Evolutionary conservation across 2,329 filamentous ascomycete genomes (phyloP).

Genomic region (Dryadomyces sulphureus): DNA sequence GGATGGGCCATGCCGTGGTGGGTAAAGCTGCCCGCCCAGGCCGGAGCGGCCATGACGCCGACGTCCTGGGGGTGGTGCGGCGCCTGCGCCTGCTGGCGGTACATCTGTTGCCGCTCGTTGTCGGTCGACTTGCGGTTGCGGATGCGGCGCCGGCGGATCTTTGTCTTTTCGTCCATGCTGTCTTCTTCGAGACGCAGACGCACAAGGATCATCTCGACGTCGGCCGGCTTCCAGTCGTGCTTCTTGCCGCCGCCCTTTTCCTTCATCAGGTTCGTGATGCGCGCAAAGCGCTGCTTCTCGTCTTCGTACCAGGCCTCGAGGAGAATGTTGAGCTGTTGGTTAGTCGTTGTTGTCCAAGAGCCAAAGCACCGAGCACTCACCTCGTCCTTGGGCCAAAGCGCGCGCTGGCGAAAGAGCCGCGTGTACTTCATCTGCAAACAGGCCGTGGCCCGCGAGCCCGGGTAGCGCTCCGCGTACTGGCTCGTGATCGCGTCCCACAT

Average conservation of each 20-base stretch:
- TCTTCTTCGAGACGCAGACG: conserved; percentile 31
- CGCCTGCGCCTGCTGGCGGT: background rate
- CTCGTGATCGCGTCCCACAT: conserved; percentile 41
- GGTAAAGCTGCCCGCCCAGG: background rate
- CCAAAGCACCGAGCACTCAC: conserved; percentile 26
- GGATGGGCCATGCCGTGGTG: background rate
- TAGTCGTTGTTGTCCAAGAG: background rate
- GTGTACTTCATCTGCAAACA: conserved; percentile 42
- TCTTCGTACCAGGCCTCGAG: conserved; percentile 23
- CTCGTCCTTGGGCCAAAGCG: conserved; percentile 32
- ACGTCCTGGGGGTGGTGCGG: background rate
- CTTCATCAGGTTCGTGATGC: conserved; percentile 28
- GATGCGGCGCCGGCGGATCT: conserved; percentile 21
- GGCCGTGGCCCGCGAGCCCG: conserved; percentile 19
- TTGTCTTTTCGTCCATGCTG: conserved; percentile 24
- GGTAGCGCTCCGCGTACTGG: conserved; percentile 24
- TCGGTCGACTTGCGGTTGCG: background rate
- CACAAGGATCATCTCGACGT: conserved; percentile 35
- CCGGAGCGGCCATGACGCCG: background rate
- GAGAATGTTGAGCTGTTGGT: conserved; percentile 14
- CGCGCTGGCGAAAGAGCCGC: conserved; percentile 32
- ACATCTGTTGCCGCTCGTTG: background rate
- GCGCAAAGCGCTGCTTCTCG: conserved; percentile 28
- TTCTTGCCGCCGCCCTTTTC: conserved; percentile 35
- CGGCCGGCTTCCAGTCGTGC: conserved; percentile 32